A percentile compares a stretch with the other conserved stretches of the same genome.
Evolutionary conservation across 805 yeast genomes (phyloP).

Genomic region (Cyberlindnera xylosilytica): DNA sequence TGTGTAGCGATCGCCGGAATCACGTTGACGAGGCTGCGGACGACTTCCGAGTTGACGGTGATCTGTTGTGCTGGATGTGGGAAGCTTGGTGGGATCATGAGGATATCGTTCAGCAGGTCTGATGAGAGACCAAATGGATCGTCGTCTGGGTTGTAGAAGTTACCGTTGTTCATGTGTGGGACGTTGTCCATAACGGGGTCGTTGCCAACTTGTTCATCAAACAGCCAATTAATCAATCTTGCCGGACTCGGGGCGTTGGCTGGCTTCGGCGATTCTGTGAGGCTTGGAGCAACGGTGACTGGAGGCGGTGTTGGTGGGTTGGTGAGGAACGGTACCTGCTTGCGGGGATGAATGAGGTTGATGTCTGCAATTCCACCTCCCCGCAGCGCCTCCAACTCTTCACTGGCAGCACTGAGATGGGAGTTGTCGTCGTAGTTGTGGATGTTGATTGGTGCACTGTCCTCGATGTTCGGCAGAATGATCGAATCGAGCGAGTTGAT

Average conservation of each 20-base stretch:
- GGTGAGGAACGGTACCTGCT: slow-evolving; percentile 10
- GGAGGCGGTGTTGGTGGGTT: slow-evolving; percentile 7
- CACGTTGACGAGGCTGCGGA: slow-evolving; percentile 14
- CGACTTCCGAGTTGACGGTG: slow-evolving; percentile 23
- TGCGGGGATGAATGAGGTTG: neutral
- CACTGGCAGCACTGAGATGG: slow-evolving; percentile 29
- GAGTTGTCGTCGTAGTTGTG: slow-evolving; percentile 22
- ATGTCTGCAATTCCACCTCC: slow-evolving; percentile 3
- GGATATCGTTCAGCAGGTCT: slow-evolving; percentile 25
- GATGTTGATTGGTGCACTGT: slow-evolving; percentile 19
- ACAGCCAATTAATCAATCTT: slow-evolving; percentile 27
- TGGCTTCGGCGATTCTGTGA: neutral
- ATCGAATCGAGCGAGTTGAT: slow-evolving; percentile 28
- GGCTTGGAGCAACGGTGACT: neutral
- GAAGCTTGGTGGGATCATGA: slow-evolving; percentile 29
- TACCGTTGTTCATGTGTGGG: slow-evolving; percentile 22
- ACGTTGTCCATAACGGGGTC: slow-evolving; percentile 15
- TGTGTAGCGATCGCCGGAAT: slow-evolving; percentile 24
- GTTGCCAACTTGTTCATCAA: slow-evolving; percentile 23
- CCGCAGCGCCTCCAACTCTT: slow-evolving; percentile 26
- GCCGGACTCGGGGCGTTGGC: slow-evolving; percentile 21
- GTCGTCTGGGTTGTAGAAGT: slow-evolving; percentile 28
- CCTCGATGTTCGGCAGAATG: slow-evolving; percentile 27
- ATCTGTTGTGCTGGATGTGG: slow-evolving; percentile 30
- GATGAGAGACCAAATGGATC: slow-evolving; percentile 30